Percentiles rank a stretch among this genome's conserved stretches.
phyloP scores from a whole-genome alignment of 2,329 filamentous ascomycete genomes.

The Fusarium illudens region DNA sequence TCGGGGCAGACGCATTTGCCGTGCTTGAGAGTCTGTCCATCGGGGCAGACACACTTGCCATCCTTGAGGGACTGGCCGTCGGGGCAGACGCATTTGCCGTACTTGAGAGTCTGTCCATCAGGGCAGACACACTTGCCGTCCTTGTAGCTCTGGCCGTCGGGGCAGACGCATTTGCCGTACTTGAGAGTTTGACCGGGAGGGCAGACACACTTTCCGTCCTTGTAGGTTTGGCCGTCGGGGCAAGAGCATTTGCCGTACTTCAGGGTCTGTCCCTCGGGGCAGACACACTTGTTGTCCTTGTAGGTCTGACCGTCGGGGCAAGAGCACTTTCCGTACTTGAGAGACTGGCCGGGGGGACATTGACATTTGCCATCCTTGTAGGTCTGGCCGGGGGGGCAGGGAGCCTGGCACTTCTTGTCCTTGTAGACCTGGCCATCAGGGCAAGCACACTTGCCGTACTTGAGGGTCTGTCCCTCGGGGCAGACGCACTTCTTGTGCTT shows the following conservation, averaged over 20 bases:
- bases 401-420: slow-evolving; percentile 9
- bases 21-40: neutral
- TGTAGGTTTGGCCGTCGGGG: slow-evolving; percentile 5
- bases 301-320: slow-evolving; percentile 1
- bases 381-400: slow-evolving; percentile 2
- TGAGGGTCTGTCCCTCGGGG: slow-evolving; percentile 1
- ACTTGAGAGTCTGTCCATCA: neutral
- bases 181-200: slow-evolving; percentile 4
- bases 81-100: slow-evolving; percentile 1
- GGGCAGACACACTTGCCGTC: slow-evolving; percentile 18
- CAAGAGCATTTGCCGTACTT: slow-evolving; percentile 20
- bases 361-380: slow-evolving; percentile 20
- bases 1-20: neutral
- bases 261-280: neutral
- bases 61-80: neutral
- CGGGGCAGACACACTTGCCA: slow-evolving; percentile 3
- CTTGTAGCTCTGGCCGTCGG: slow-evolving; percentile 10
- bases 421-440: slow-evolving; percentile 15
- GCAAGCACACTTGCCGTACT: slow-evolving; percentile 25
- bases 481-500: slow-evolving; percentile 6
- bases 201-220: neutral
- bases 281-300: slow-evolving; percentile 12
- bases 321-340: neutral
- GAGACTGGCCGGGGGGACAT: neutral
- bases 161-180: slow-evolving; percentile 13